Conservation (phyloP, 129 eudicot species). For the Logfia minima region DNA sequence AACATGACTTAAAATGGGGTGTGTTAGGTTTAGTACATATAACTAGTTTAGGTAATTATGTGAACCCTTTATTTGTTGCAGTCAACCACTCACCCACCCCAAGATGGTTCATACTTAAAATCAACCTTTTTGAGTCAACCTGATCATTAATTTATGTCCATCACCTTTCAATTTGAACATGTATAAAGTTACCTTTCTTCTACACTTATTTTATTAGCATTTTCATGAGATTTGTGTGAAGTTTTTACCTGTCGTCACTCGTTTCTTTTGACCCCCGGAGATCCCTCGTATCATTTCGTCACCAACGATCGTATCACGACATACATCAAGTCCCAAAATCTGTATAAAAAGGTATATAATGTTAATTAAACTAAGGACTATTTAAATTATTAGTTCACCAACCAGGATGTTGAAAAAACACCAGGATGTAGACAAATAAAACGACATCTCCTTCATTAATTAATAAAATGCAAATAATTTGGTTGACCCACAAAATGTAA, state of each 20-base stretch:
- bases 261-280: slow-evolving; percentile 83
- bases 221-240: not conserved
- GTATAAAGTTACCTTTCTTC: not conserved
- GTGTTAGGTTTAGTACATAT: slow-evolving; percentile 25
- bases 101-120: slow-evolving; percentile 9
- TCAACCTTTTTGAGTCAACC: slow-evolving; percentile 11
- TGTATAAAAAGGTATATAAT: slow-evolving; percentile 9
- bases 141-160: not conserved
- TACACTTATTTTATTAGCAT: not conserved
- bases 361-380: not conserved
- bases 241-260: slow-evolving; percentile 54
- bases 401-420: slow-evolving; percentile 1
- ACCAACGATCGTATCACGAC: slow-evolving; percentile 82
- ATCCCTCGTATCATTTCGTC: slow-evolving; percentile 79
- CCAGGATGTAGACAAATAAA: not conserved
- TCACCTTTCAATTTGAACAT: not conserved
- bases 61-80: slow-evolving; percentile 26
- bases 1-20: slow-evolving; percentile 23
- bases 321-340: slow-evolving; percentile 77
- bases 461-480: not conserved
- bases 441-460: not conserved
- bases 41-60: slow-evolving; percentile 3
- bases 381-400: not conserved
- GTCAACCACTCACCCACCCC: slow-evolving; percentile 32
- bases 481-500: not conserved